These are phyloP conservation scores for Tieghemostelium lacteum DNA, from an alignment of 78 protist genomes.

Conservation along the genomic window DNA sequence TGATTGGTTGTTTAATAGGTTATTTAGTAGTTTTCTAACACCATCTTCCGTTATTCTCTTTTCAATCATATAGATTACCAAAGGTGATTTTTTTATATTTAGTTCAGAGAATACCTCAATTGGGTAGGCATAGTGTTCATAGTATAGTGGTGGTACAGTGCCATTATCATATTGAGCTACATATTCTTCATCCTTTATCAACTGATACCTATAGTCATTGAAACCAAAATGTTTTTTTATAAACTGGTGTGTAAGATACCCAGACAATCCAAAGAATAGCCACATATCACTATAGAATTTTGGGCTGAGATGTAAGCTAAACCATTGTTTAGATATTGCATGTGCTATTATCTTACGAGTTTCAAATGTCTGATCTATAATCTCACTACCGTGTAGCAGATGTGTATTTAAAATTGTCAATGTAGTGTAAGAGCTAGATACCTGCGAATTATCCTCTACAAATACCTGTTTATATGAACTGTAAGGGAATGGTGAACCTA, in stretches of 20 bases:
- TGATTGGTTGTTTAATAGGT: constrained; percentile 18
- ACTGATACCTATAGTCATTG: constrained; percentile 45
- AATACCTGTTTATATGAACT: constrained; percentile 72
- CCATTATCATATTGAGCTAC: constrained; percentile 56
- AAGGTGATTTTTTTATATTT: constrained; percentile 39
- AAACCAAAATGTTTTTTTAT: constrained; percentile 61
- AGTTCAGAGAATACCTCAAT: constrained; percentile 34
- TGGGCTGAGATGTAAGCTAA: constrained; percentile 29
- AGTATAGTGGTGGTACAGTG: constrained; percentile 39
- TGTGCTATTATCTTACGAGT: constrained; percentile 16
- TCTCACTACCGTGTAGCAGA: constrained; percentile 35
- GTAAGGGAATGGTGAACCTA: constrained; percentile 62
- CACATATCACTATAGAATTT: constrained; percentile 57
- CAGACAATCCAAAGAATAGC: constrained; percentile 48
- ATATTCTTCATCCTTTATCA: constrained; percentile 43
- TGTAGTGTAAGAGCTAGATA: constrained; percentile 10
- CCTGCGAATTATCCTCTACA: constrained; percentile 45
- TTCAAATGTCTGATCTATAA: constrained; percentile 80
- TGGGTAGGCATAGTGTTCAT: constrained; percentile 37
- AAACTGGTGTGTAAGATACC: constrained; percentile 36
- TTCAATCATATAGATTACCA: constrained; percentile 78
- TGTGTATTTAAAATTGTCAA: constrained; percentile 53
- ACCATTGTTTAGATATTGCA: constrained; percentile 55
- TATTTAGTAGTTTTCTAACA: constrained; percentile 58
- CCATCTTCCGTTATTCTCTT: constrained; percentile 58